phyloP scores from a whole-genome alignment of 345 rosid species.

The Syzygium aqueum region DNA sequence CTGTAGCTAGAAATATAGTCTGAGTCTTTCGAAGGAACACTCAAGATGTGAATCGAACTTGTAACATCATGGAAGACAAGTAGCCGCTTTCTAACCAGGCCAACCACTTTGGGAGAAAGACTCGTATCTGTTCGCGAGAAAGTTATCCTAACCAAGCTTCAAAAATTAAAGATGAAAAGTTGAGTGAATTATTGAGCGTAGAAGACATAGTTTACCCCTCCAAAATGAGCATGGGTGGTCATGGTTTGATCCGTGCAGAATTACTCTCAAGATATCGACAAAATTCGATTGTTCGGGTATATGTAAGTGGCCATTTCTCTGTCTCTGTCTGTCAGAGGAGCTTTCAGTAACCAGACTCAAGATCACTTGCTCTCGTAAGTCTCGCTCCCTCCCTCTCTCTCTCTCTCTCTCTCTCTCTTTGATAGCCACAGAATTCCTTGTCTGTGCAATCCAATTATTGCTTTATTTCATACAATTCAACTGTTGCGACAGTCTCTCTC shows the following conservation, averaged over 20 bases:
- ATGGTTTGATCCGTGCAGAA: background rate
- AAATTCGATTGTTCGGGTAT: background rate
- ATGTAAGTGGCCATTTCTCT: background rate
- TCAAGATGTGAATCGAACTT: background rate
- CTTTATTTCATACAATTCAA: too few relatives aligned
- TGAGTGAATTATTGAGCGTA: background rate
- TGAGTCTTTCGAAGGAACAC: background rate
- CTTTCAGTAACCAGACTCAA: background rate
- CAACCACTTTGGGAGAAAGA: background rate
- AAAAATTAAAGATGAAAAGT: background rate
- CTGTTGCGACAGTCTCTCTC: too few relatives aligned
- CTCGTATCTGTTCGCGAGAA: background rate
- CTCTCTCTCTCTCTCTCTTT: accelerated
- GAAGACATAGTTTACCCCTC: background rate
- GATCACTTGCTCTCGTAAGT: background rate
- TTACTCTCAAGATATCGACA: background rate
- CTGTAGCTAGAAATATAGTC: background rate
- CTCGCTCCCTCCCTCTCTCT: accelerated
- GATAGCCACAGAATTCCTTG: background rate
- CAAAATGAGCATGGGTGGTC: background rate
- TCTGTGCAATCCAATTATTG: background rate
- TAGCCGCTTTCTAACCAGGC: background rate
- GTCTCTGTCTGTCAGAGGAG: background rate
- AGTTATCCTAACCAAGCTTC: background rate
- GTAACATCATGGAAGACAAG: background rate